Evolutionary conservation across 2,329 filamentous ascomycete genomes (phyloP).

Genomic region (Aschersonia sp.): DNA sequence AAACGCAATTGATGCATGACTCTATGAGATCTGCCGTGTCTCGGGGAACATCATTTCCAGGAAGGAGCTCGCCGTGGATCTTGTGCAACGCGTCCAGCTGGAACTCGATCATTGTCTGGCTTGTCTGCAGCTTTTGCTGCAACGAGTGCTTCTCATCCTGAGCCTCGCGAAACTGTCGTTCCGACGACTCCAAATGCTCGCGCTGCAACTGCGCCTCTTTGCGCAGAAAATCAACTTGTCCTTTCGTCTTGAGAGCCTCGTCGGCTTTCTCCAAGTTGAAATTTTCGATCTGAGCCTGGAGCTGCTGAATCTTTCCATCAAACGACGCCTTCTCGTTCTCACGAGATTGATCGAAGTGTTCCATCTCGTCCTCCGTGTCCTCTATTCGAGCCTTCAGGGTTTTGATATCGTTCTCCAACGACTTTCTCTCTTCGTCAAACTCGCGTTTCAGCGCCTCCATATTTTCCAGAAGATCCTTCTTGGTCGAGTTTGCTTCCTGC

Average conservation of each 20-base stretch:
- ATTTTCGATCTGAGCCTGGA: constrained; percentile 58
- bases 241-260: constrained; percentile 41
- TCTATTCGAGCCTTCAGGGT: constrained; percentile 64
- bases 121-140: constrained; percentile 31
- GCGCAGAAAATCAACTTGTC: constrained; percentile 46
- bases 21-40: constrained; percentile 46
- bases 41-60: constrained; percentile 34
- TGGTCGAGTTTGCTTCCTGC: constrained; percentile 79
- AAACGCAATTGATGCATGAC: constrained; percentile 39
- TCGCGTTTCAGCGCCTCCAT: constrained; percentile 85
- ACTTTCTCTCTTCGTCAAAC: constrained; percentile 72
- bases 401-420: constrained; percentile 67
- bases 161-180: constrained; percentile 38
- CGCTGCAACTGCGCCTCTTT: constrained; percentile 45
- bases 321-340: constrained; percentile 65
- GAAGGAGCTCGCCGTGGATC: constrained; percentile 42
- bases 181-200: constrained; percentile 43
- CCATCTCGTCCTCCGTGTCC: constrained; percentile 83
- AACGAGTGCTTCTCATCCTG: constrained; percentile 39
- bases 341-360: constrained; percentile 66
- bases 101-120: constrained; percentile 35
- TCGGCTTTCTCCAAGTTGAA: constrained; percentile 42
- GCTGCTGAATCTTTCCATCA: constrained; percentile 50
- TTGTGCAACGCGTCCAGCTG: constrained; percentile 41
- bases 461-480: constrained; percentile 86